A percentile compares a stretch with the other conserved stretches of the same genome.
Conservation (phyloP, 2,329 filamentous ascomycete genomes). For the Fonsecaea erecta region DNA sequence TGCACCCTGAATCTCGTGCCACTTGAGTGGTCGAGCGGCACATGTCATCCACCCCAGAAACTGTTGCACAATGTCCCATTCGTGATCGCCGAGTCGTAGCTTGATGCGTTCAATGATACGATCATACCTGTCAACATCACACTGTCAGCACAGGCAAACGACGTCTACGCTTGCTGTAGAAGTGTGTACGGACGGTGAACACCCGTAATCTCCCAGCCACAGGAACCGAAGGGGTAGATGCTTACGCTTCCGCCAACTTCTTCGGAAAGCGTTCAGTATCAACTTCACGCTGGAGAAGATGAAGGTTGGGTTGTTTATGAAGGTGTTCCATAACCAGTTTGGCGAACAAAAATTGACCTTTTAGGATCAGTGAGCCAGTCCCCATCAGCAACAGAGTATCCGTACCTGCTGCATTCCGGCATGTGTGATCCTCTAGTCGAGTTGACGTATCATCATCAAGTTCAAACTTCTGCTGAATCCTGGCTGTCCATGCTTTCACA, state of each 20-base stretch:
- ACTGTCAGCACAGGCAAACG: not conserved
- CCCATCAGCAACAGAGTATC: not conserved
- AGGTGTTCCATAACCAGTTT: conserved; percentile 39
- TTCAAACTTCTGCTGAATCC: conserved; percentile 33
- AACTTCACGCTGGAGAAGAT: not conserved
- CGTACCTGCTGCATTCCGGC: conserved; percentile 2
- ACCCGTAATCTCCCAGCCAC: not conserved
- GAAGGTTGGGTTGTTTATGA: conserved; percentile 33
- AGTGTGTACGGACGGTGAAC: not conserved
- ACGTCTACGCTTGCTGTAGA: not conserved
- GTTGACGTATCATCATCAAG: conserved; percentile 4
- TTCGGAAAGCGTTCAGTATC: not conserved
- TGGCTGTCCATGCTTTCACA: conserved; percentile 34
- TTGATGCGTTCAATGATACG: conserved; percentile 11
- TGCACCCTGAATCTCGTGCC: conserved; percentile 50
- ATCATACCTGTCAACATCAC: not conserved
- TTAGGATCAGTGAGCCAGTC: not conserved
- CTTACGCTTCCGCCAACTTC: conserved; percentile 6
- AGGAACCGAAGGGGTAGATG: not conserved
- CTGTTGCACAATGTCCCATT: conserved; percentile 33
- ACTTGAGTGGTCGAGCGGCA: conserved; percentile 48
- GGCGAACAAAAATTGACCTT: conserved; percentile 41
- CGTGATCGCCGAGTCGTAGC: not conserved
- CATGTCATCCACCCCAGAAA: conserved; percentile 51
- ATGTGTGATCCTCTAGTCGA: not conserved